Evolutionary conservation across 75 land plant genomes (phyloP).

Genomic region (Pinus albicaulis): DNA sequence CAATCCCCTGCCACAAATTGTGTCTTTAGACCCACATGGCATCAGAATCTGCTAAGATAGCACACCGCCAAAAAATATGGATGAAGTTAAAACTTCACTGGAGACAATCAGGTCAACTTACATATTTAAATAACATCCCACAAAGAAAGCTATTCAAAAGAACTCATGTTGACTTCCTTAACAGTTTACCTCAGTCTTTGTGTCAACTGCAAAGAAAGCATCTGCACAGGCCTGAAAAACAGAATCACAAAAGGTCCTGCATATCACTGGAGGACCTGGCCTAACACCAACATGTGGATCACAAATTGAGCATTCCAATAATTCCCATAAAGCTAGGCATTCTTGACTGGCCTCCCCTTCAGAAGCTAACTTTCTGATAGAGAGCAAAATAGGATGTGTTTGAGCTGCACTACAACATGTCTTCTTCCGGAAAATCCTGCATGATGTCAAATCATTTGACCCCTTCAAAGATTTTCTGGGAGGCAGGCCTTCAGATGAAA

Average conservation of each 20-base stretch:
- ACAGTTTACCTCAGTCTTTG: constrained; percentile 55
- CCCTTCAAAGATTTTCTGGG: constrained; percentile 63
- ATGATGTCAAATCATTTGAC: constrained; percentile 63
- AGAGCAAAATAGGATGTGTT: constrained; percentile 72
- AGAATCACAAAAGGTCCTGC: constrained; percentile 68
- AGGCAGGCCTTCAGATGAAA: constrained; percentile 67
- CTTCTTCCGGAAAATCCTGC: constrained; percentile 65
- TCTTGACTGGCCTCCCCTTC: constrained; percentile 77
- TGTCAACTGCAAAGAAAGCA: constrained; percentile 76
- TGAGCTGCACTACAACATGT: constrained; percentile 85
- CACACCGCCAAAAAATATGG: not conserved
- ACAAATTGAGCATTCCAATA: constrained; percentile 85
- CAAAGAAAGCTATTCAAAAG: too few species aligned
- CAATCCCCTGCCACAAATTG: constrained; percentile 71
- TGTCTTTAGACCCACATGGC: constrained; percentile 81
- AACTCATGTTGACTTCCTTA: not conserved
- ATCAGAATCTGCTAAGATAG: constrained; percentile 49
- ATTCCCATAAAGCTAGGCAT: constrained; percentile 85
- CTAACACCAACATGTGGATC: constrained; percentile 75
- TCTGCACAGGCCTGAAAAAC: constrained; percentile 53
- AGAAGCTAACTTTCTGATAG: constrained; percentile 62
- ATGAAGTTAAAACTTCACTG: constrained; percentile 1
- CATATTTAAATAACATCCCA: not conserved
- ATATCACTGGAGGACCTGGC: constrained; percentile 75
- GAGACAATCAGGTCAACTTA: not conserved